These are phyloP conservation scores for Ascochyta viciae-villosae DNA, from an alignment of 2,329 filamentous ascomycete genomes.

Conservation along the genomic window DNA sequence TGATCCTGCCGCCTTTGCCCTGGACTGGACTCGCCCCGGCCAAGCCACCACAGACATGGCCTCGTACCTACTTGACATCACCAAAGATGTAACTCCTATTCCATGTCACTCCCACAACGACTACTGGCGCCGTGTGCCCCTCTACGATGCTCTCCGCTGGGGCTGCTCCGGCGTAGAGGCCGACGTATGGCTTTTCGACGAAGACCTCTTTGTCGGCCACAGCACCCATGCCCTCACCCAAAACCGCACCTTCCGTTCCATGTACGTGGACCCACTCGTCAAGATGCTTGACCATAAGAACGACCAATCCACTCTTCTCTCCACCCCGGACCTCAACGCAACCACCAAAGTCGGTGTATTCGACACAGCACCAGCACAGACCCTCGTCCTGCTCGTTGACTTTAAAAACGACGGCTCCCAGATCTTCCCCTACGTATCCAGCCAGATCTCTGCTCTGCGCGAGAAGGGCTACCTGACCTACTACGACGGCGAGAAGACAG, in stretches of 20 bases:
- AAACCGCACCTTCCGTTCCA: slow-evolving; percentile 56
- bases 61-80: slow-evolving; percentile 55
- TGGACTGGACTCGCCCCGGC: slow-evolving; percentile 53
- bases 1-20: slow-evolving; percentile 32
- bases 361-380: slow-evolving; percentile 57
- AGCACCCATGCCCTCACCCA: slow-evolving; percentile 55
- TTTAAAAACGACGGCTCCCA: slow-evolving; percentile 52
- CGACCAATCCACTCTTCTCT: slow-evolving; percentile 45
- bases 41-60: slow-evolving; percentile 43
- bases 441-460: slow-evolving; percentile 57
- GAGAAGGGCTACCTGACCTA: slow-evolving; percentile 59
- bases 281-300: slow-evolving; percentile 60
- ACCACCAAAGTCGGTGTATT: slow-evolving; percentile 57
- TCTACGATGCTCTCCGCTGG: slow-evolving; percentile 62
- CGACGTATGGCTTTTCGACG: slow-evolving; percentile 62
- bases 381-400: slow-evolving; percentile 61
- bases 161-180: slow-evolving; percentile 65
- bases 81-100: slow-evolving; percentile 58
- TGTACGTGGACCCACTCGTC: slow-evolving; percentile 62
- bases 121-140: slow-evolving; percentile 63
- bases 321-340: slow-evolving; percentile 18
- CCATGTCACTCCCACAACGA: slow-evolving; percentile 66
- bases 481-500: slow-evolving; percentile 55
- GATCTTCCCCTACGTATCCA: slow-evolving; percentile 47
- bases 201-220: slow-evolving; percentile 65